phyloP scores from a whole-genome alignment of 306 rosid species.

The Bauhinia variegata region DNA sequence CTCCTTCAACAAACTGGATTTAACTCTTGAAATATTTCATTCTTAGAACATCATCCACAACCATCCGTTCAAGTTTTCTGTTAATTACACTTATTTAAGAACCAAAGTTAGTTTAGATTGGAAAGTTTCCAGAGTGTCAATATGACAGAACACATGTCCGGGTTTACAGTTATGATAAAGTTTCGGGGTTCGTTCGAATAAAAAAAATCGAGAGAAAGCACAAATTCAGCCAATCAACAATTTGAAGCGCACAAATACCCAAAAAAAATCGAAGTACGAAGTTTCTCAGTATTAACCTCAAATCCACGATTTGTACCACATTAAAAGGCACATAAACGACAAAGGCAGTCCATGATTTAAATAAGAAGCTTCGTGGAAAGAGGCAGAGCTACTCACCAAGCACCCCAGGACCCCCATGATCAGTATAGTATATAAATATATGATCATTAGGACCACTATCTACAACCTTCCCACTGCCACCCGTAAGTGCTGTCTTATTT shows the following conservation, averaged over 20 bases:
- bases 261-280: slow-evolving; percentile 14
- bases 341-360: not conserved
- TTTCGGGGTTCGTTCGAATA: not conserved
- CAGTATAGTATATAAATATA: slow-evolving; percentile 78
- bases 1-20: slow-evolving; percentile 13
- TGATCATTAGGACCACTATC: slow-evolving; percentile 94
- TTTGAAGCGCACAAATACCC: not conserved
- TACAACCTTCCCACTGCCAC: slow-evolving; percentile 96
- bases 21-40: not conserved
- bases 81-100: slow-evolving; percentile 6
- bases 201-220: too few relatives aligned
- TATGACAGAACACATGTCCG: slow-evolving; percentile 9
- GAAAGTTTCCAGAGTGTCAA: not conserved
- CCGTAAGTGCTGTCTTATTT: slow-evolving; percentile 71
- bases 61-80: slow-evolving; percentile 7
- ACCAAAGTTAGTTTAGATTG: not conserved
- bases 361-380: not conserved
- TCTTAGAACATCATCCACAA: not conserved
- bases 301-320: not conserved
- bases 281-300: not conserved
- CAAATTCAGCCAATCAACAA: too few relatives aligned
- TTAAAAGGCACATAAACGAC: not conserved
- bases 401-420: slow-evolving; percentile 97
- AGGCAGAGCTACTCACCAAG: slow-evolving; percentile 68
- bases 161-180: not conserved